A percentile compares a stretch with the other conserved stretches of the same genome.
Conservation (phyloP, 176 grass and related monocot species). For the Paspalum notatum region DNA sequence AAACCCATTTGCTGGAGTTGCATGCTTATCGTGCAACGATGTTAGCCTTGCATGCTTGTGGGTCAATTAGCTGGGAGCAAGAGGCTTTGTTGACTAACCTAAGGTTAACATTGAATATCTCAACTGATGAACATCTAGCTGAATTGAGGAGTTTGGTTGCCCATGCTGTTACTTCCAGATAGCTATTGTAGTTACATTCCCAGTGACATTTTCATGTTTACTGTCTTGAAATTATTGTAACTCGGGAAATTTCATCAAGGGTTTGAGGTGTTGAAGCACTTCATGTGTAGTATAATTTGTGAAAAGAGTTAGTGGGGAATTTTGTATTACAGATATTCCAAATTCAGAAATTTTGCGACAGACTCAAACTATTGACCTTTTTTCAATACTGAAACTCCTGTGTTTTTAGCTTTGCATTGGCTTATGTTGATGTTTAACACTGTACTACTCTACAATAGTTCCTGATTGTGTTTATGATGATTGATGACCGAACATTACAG, state of each 20-base stretch:
- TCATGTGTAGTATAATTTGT: constrained; percentile 47
- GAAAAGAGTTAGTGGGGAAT: constrained; percentile 33
- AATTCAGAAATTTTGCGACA: constrained; percentile 37
- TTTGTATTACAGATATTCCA: constrained; percentile 45
- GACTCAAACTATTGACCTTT: background rate
- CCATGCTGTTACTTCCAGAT: constrained; percentile 58
- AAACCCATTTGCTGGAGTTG: constrained; percentile 84
- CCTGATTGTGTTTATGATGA: constrained; percentile 11
- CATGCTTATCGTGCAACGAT: constrained; percentile 86
- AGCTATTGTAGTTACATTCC: constrained; percentile 40
- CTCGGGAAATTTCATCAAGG: constrained; percentile 33
- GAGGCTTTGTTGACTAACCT: constrained; percentile 92
- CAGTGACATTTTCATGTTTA: constrained; percentile 19
- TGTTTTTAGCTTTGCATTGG: constrained; percentile 33
- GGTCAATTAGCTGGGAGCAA: constrained; percentile 95
- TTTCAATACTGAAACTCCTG: constrained; percentile 6
- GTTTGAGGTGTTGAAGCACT: constrained; percentile 37
- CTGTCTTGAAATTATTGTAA: constrained; percentile 46
- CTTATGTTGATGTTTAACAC: constrained; percentile 16
- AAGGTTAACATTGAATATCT: constrained; percentile 88
- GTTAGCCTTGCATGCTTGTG: constrained; percentile 80
- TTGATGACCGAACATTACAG: background rate
- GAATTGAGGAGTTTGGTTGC: constrained; percentile 76
- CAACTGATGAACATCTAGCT: constrained; percentile 83
- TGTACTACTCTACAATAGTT: background rate